Base-by-base conservation (phyloP, 2,329 filamentous ascomycete genomes). In the Lachnellula subtilissima region DNA sequence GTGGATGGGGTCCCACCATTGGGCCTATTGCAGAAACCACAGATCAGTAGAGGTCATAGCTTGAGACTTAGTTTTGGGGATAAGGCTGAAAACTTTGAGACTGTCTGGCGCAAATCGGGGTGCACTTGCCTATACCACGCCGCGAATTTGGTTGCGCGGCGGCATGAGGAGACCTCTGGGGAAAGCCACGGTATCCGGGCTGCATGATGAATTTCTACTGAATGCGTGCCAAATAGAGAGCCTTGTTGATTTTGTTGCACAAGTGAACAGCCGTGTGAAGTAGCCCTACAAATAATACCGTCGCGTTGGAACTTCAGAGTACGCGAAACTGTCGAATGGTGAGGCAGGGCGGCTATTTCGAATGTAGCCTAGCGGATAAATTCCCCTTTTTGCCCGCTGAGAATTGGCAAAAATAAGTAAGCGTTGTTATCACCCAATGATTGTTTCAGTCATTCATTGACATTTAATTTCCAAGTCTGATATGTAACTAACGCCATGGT, bases 61-160 rank as follows among this genome's bases (percentile, higher is more conserved):
- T 23, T 45, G 5, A 50, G 36, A 50, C 22, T 47, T 22, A 36
- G 49, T 40, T 47, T n/a, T 25, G 28, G 48, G 43, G 56, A 53
- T 32, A 25, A 45, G 55, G 36, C n/a, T 49, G 53, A 19, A 51
- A 23, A 12, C 19, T 39, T 37, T 60, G 53, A 63, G 53, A 61
- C 56, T 55, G 22, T 40, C 51, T 50, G 58, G 56, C 54, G 59
- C 59, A 61, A n/a, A 40, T 40, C 37, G 53, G 45, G 52, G 56
- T 48, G 57, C 56, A 69, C 69, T 57, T 67, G 69, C 69, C 68
- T 63, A 69, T 69, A 61, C 68, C 69, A 67, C 68, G 67, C 56
- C 69, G 64, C 50, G 65, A 48, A 46, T 57, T 57, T 48, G 55
- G 48, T 53, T 53, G 55, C 45, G 63, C 60, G 50, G 61, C 56